These are phyloP conservation scores for Komagataella ulmi DNA, from an alignment of 805 yeast genomes.

Conservation along the genomic window DNA sequence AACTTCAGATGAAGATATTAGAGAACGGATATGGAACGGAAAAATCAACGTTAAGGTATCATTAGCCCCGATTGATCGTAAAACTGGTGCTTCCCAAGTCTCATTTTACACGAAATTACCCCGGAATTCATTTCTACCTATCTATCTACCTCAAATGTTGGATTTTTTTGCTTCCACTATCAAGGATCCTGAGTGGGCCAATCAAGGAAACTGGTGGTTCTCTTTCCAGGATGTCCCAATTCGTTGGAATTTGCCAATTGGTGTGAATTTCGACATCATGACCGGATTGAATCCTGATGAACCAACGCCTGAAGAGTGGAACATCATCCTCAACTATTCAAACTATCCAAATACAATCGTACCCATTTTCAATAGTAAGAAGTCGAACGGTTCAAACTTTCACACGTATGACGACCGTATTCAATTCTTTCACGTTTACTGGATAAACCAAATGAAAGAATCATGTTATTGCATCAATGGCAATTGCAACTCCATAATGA, in stretches of 20 bases:
- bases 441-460: conserved; percentile 78
- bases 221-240: conserved; percentile 52
- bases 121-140: conserved; percentile 42
- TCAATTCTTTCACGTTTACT: conserved; percentile 29
- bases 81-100: conserved; percentile 9
- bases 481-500: conserved; percentile 71
- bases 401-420: background rate
- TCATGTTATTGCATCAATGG: conserved; percentile 67
- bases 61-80: conserved; percentile 12
- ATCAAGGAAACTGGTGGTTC: conserved; percentile 41
- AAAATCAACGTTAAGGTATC: conserved; percentile 28
- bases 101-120: conserved; percentile 9
- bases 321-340: conserved; percentile 25
- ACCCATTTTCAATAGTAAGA: conserved; percentile 14
- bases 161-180: conserved; percentile 21
- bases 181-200: conserved; percentile 9
- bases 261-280: conserved; percentile 46
- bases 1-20: background rate
- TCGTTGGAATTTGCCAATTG: conserved; percentile 70
- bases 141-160: conserved; percentile 22
- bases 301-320: conserved; percentile 23
- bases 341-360: conserved; percentile 34
- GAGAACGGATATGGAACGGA: conserved; percentile 36
- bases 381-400: background rate
- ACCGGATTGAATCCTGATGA: conserved; percentile 22